Conservation (phyloP, 371 early-diverging fungal species). For the Mucor saturninus region DNA sequence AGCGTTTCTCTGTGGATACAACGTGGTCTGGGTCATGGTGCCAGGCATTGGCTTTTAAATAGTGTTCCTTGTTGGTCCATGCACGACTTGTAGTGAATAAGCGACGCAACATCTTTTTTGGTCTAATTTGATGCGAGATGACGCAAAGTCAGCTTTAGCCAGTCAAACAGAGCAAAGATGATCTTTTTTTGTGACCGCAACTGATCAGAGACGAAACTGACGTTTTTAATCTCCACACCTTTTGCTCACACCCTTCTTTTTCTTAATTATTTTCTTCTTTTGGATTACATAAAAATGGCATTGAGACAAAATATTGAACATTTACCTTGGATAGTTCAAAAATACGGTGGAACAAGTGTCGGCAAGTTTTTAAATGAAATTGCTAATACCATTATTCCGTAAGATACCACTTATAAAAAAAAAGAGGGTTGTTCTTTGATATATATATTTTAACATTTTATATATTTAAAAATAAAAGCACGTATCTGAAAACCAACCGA, state of each 20-base stretch:
- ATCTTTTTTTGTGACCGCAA: conserved; percentile 25
- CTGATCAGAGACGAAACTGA: background rate
- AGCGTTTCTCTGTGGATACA: background rate
- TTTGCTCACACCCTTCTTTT: background rate
- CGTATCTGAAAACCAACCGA: conserved; percentile 54
- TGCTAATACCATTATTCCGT: conserved; percentile 63
- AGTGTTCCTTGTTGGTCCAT: conserved; percentile 18
- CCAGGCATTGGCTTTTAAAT: conserved; percentile 23
- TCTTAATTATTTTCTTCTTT: no score
- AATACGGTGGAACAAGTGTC: conserved; percentile 90
- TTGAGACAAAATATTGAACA: conserved; percentile 25
- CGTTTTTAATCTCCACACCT: conserved; percentile 15
- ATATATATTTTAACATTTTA: background rate
- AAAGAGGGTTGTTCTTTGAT: background rate
- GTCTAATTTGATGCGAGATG: conserved; percentile 11
- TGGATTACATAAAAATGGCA: conserved; percentile 15
- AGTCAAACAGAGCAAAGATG: conserved; percentile 18
- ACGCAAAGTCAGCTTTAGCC: conserved; percentile 15
- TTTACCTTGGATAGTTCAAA: conserved; percentile 77
- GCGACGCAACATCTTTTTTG: background rate
- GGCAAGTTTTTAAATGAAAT: conserved; percentile 77
- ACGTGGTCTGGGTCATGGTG: conserved; percentile 9
- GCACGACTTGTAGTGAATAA: background rate
- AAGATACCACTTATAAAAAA: conserved; percentile 17
- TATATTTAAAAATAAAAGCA: conserved; percentile 17